Conservation (phyloP, 768 basidiomycete genomes). For the Wakefieldia striispora region DNA sequence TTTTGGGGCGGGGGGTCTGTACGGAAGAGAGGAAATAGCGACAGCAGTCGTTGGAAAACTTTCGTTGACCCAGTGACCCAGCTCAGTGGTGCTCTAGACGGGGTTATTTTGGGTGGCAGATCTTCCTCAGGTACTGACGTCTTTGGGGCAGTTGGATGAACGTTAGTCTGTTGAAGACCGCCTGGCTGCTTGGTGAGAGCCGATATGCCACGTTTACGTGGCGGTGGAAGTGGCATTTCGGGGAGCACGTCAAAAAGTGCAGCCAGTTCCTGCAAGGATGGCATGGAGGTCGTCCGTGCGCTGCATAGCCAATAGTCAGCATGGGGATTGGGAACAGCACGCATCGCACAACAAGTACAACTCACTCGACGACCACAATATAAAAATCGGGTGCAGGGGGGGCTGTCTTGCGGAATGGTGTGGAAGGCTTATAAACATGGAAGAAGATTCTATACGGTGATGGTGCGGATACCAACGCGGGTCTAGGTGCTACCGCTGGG, state of each 20-base stretch:
- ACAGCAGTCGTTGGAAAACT: constrained; percentile 5
- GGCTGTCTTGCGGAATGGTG: constrained; percentile 74
- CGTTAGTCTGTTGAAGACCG: not conserved
- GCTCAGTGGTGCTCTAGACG: not conserved
- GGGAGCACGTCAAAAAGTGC: constrained; percentile 71
- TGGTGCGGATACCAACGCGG: not conserved
- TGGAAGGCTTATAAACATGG: constrained; percentile 89
- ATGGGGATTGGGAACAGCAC: not conserved
- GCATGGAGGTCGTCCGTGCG: constrained; percentile 79
- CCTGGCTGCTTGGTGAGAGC: constrained; percentile 2
- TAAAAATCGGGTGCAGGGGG: constrained; percentile 84
- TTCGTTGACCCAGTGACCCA: not conserved
- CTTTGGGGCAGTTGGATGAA: constrained; percentile 3
- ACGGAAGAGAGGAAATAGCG: constrained; percentile 5
- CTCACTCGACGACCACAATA: constrained; percentile 83
- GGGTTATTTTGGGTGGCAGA: not conserved
- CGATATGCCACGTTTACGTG: constrained; percentile 37
- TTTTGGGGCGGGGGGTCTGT: constrained; percentile 4
- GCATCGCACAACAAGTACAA: constrained; percentile 5
- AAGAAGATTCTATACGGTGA: constrained; percentile 73
- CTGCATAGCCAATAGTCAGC: constrained; percentile 39
- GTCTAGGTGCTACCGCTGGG: constrained; percentile 5
- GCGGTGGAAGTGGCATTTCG: constrained; percentile 56
- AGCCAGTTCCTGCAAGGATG: constrained; percentile 74
- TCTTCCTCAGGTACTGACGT: constrained; percentile 1